Evolutionary conservation across 2,329 filamentous ascomycete species (phyloP).

Genomic region (Periglandula ipomoeae): DNA sequence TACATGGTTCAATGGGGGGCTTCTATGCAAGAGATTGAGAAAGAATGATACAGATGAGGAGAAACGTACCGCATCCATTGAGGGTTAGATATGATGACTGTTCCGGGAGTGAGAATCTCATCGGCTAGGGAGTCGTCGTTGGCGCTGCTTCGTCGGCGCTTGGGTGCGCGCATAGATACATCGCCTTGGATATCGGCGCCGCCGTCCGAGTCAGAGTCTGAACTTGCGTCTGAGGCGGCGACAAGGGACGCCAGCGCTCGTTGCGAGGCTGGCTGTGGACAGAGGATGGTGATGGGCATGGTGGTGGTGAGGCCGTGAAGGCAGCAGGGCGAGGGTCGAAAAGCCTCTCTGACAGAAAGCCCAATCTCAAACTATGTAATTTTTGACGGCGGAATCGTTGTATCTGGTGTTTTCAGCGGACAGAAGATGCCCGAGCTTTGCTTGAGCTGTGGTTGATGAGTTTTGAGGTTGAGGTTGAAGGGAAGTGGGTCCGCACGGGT

Average conservation of each 20-base stretch:
- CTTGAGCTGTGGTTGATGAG: not conserved
- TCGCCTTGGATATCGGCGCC: constrained; percentile 37
- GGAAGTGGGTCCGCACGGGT: not conserved
- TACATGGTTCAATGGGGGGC: no score
- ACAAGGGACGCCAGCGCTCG: constrained; percentile 13
- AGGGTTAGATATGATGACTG: constrained; percentile 79
- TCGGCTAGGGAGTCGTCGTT: constrained; percentile 20
- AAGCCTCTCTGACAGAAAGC: no score
- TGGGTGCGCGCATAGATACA: constrained; percentile 33
- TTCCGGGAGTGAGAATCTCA: constrained; percentile 77
- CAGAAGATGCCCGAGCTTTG: no score
- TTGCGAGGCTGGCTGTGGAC: constrained; percentile 26
- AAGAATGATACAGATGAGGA: no score
- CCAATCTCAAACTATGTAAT: no score
- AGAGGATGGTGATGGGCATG: constrained; percentile 42
- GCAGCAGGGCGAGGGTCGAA: no score
- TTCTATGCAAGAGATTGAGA: no score
- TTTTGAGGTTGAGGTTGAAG: not conserved
- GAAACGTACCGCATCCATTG: constrained; percentile 78
- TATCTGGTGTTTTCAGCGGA: no score
- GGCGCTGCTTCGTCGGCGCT: constrained; percentile 25
- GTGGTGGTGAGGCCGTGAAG: not conserved
- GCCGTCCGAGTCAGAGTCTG: constrained; percentile 35
- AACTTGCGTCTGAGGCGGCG: constrained; percentile 23
- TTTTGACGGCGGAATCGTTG: no score